Conservation (phyloP, 768 basidiomycete species). For the Coprinopsis marcescibilis region DNA sequence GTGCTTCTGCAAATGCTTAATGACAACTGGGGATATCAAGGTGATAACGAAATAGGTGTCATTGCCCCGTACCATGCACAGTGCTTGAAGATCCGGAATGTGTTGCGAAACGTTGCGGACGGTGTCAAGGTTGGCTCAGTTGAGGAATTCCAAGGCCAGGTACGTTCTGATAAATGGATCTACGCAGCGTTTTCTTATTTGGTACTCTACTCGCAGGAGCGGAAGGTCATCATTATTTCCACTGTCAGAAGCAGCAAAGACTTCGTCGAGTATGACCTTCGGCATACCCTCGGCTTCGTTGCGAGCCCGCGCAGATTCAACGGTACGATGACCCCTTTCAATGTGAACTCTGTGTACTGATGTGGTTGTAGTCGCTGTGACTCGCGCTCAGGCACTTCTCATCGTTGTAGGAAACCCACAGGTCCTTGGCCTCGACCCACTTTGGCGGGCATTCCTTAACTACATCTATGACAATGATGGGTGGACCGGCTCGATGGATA, state of each 20-base stretch:
- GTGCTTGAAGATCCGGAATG: slow-evolving; percentile 38
- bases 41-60: slow-evolving; percentile 49
- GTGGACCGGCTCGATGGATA: slow-evolving; percentile 42
- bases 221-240: slow-evolving; percentile 51
- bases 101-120: slow-evolving; percentile 29
- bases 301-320: slow-evolving; percentile 58
- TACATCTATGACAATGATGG: slow-evolving; percentile 49
- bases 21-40: slow-evolving; percentile 22
- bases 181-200: slow-evolving; percentile 24
- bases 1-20: background rate
- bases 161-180: slow-evolving; percentile 17
- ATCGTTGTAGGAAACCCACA: slow-evolving; percentile 55
- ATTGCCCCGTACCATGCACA: slow-evolving; percentile 64
- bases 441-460: slow-evolving; percentile 58
- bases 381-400: slow-evolving; percentile 54
- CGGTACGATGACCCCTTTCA: slow-evolving; percentile 21
- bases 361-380: slow-evolving; percentile 45
- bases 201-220: slow-evolving; percentile 34
- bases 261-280: slow-evolving; percentile 47
- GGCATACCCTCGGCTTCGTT: slow-evolving; percentile 54
- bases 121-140: slow-evolving; percentile 58
- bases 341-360: background rate
- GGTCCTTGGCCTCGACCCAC: slow-evolving; percentile 54
- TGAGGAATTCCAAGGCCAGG: slow-evolving; percentile 65
- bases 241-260: slow-evolving; percentile 53